These are phyloP conservation scores for Pythium brachiatum DNA, from an alignment of 352 stramenopile genomes.

Conservation along the genomic window DNA sequence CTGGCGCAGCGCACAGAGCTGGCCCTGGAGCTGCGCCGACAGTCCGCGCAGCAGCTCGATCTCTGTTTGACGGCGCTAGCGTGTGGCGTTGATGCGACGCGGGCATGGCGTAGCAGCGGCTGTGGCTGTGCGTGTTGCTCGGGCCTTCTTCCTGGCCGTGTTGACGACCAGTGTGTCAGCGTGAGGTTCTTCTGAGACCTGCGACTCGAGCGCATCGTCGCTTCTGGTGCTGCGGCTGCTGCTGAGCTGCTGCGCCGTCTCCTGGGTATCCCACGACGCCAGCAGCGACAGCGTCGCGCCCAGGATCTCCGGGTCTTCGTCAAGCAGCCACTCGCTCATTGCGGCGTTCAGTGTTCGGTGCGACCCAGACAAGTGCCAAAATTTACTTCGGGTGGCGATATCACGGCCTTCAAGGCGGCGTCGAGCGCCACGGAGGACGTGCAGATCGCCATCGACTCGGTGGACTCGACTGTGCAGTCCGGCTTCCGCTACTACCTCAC, in stretches of 20 bases:
- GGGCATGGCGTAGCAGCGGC: no score
- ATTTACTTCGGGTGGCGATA: no score
- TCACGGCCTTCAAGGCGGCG: conserved; percentile 37
- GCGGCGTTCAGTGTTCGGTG: no score
- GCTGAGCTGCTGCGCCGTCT: no score
- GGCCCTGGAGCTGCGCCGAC: background rate
- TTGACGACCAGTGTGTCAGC: background rate
- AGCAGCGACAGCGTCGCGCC: background rate
- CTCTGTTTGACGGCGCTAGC: background rate
- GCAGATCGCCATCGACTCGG: conserved; percentile 50
- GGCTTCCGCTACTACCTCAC: conserved; percentile 52
- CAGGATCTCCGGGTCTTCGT: background rate
- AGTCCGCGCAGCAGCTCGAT: background rate
- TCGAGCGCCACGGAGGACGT: conserved; percentile 30
- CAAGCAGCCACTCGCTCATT: background rate
- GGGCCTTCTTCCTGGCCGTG: no score
- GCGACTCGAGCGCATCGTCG: background rate
- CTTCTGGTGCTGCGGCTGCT: background rate
- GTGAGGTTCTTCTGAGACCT: background rate
- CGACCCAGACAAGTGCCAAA: no score
- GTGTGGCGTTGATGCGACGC: conserved; percentile 1
- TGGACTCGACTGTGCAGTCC: conserved; percentile 44
- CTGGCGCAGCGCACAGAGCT: background rate
- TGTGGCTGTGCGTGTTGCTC: no score
- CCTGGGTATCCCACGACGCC: no score